Conservation (phyloP, 495 filamentous ascomycete species). For the Xeromyces bisporus region DNA sequence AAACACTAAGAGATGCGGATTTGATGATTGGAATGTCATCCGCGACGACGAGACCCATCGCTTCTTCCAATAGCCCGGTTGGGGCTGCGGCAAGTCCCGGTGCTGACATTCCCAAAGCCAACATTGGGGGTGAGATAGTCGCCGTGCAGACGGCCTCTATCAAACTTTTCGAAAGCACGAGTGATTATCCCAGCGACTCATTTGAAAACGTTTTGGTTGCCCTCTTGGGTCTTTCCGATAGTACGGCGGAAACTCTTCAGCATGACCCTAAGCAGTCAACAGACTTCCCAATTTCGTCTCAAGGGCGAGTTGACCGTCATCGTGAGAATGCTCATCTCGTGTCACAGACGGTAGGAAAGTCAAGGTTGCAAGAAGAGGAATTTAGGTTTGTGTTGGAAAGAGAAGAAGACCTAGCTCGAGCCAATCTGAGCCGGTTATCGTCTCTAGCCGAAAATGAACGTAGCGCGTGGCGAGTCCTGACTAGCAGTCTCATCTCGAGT, state of each 20-base stretch:
- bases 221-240: conserved; percentile 47
- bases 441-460: conserved; percentile 37
- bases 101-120: conserved; percentile 35
- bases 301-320: conserved; percentile 14
- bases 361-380: conserved; percentile 29
- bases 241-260: conserved; percentile 14
- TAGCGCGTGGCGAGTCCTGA: conserved; percentile 63
- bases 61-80: conserved; percentile 11
- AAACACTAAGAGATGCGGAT: conserved; percentile 82
- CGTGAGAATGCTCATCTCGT: conserved; percentile 47
- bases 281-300: conserved; percentile 15
- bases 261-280: conserved; percentile 8
- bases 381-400: conserved; percentile 64
- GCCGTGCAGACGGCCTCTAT: conserved; percentile 81
- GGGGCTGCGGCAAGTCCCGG: conserved; percentile 13
- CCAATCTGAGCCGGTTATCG: conserved; percentile 65
- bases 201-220: conserved; percentile 66
- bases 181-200: conserved; percentile 65
- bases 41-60: conserved; percentile 15
- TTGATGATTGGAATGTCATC: conserved; percentile 52
- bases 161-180: conserved; percentile 76
- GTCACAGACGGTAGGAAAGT: conserved; percentile 26
- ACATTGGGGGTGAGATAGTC: conserved; percentile 60
- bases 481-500: conserved; percentile 46
- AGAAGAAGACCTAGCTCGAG: conserved; percentile 54